These are phyloP conservation scores for Tephrocybe sp. DNA, from an alignment of 768 basidiomycete species.

Conservation along the genomic window DNA sequence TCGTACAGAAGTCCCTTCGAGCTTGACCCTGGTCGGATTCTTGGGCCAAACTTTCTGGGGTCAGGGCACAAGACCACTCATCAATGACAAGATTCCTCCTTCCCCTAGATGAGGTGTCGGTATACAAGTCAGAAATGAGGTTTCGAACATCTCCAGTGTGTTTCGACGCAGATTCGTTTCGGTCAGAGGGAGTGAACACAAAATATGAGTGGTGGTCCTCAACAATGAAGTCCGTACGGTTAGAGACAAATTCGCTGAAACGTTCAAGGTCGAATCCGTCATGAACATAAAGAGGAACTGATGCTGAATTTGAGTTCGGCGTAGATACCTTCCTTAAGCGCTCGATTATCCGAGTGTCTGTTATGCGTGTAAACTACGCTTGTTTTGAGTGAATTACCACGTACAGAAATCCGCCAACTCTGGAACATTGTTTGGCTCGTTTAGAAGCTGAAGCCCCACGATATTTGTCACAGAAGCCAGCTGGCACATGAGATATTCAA, in stretches of 20 bases:
- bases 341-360: constrained; percentile 52
- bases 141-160: constrained; percentile 51
- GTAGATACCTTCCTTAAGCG: constrained; percentile 38
- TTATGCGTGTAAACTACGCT: constrained; percentile 8
- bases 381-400: constrained; percentile 19
- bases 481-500: constrained; percentile 40
- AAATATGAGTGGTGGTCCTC: constrained; percentile 77
- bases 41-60: constrained; percentile 51
- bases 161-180: constrained; percentile 44
- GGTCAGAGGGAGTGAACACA: constrained; percentile 58
- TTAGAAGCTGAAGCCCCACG: constrained; percentile 60
- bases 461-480: constrained; percentile 47
- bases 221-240: constrained; percentile 59
- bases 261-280: constrained; percentile 61
- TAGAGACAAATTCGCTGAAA: constrained; percentile 47
- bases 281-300: constrained; percentile 64
- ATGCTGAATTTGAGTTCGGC: constrained; percentile 27
- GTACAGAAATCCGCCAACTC: constrained; percentile 44
- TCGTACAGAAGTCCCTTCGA: constrained; percentile 49
- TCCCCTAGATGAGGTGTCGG: constrained; percentile 21
- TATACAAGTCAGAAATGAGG: constrained; percentile 32
- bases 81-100: constrained; percentile 63
- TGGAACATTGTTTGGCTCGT: constrained; percentile 52
- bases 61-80: constrained; percentile 82
- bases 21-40: constrained; percentile 44